Conservation (phyloP, 306 rosid genomes). For the Casuarina glauca region DNA sequence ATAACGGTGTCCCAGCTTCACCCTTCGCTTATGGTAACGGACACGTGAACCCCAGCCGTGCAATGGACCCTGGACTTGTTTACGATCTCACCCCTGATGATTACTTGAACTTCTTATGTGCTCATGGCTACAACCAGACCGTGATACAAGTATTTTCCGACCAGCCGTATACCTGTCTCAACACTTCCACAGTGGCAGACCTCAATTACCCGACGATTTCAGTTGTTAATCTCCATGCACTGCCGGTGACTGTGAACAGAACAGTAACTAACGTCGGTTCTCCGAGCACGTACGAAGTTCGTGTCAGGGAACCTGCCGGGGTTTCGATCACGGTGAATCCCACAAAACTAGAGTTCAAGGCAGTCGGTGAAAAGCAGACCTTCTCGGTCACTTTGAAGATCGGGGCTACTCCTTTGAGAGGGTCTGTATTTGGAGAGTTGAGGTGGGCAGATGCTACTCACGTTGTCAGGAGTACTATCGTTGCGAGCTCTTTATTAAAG, state of each 20-base stretch:
- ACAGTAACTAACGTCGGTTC: conserved; percentile 57
- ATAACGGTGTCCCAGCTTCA: conserved; percentile 25
- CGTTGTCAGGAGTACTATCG: conserved; percentile 44
- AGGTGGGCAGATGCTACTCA: conserved; percentile 44
- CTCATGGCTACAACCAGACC: conserved; percentile 41
- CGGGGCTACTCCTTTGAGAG: not conserved
- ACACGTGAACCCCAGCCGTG: conserved; percentile 52
- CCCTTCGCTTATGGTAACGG: conserved; percentile 63
- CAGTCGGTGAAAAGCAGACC: conserved; percentile 46
- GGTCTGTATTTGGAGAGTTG: conserved; percentile 38
- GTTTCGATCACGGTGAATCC: conserved; percentile 43
- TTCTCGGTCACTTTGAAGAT: conserved; percentile 34
- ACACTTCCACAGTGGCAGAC: conserved; percentile 35
- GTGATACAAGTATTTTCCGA: conserved; percentile 22
- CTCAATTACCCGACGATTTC: conserved; percentile 70
- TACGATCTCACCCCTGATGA: conserved; percentile 45
- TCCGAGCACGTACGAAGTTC: conserved; percentile 41
- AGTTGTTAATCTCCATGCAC: conserved; percentile 8
- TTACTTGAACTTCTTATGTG: conserved; percentile 60
- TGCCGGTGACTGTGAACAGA: conserved; percentile 32
- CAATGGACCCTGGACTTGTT: conserved; percentile 61
- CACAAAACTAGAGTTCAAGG: conserved; percentile 23
- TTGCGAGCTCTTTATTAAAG: not conserved
- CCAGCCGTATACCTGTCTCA: conserved; percentile 34
- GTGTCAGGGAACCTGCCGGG: conserved; percentile 28